phyloP scores from a whole-genome alignment of 345 rosid genomes.

The Gossypium turneri region DNA sequence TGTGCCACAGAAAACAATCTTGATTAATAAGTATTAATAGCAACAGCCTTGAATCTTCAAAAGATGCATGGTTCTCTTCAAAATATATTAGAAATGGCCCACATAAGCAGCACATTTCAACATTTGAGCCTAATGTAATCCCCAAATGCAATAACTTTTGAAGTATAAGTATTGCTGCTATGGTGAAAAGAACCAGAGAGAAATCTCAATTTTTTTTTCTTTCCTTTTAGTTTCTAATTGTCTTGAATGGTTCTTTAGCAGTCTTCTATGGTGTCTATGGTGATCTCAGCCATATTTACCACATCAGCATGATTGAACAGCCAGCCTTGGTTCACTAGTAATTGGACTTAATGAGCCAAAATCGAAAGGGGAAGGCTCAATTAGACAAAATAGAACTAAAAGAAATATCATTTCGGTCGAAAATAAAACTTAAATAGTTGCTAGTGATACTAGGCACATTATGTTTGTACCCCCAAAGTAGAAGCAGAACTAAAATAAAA shows the following conservation, averaged over 20 bases:
- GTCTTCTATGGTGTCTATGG: background rate
- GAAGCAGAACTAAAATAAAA: background rate
- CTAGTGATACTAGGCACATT: background rate
- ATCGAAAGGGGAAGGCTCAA: background rate
- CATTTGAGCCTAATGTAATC: background rate
- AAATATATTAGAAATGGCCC: background rate
- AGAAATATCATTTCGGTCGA: background rate
- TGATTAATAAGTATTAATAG: background rate
- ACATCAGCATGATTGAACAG: background rate
- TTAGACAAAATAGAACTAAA: background rate
- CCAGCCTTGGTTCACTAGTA: background rate
- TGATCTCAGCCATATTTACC: conserved; percentile 4
- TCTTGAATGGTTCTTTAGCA: background rate
- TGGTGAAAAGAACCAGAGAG: background rate
- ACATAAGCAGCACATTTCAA: background rate
- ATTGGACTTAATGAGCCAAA: background rate
- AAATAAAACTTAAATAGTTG: background rate
- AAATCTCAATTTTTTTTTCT: background rate
- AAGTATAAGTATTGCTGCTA: background rate
- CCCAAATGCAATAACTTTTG: background rate
- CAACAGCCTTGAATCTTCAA: background rate
- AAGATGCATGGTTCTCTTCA: background rate
- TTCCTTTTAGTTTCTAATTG: background rate
- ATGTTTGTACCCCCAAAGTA: too few species aligned
- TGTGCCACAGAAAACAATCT: background rate